Conservation (phyloP, 345 rosid genomes). For the Jatropha curcas region DNA sequence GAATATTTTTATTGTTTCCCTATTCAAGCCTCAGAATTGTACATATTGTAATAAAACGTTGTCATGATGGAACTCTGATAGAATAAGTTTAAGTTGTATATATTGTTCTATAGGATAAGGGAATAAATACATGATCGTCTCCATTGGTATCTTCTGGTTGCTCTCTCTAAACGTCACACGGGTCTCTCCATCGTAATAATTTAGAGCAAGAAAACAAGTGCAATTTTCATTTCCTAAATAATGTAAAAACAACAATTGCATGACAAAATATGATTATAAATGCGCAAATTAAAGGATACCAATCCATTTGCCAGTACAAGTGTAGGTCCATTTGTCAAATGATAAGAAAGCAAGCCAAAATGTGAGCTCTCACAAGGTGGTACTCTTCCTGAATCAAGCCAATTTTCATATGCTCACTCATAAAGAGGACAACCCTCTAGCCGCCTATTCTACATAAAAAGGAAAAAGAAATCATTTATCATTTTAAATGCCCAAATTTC, state of each 20-base stretch:
- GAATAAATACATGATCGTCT: neutral
- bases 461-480: neutral
- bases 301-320: neutral
- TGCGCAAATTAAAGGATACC: neutral
- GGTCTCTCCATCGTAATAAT: no score
- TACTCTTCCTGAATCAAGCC: neutral
- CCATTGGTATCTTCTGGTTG: neutral
- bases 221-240: no score
- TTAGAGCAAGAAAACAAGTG: no score
- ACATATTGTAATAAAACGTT: conserved; percentile 9
- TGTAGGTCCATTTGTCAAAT: neutral
- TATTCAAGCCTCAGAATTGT: conserved; percentile 7
- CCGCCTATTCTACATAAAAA: neutral
- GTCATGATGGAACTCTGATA: no score
- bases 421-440: neutral
- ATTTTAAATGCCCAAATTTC: neutral
- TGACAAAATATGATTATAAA: no score
- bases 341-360: neutral
- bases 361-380: neutral
- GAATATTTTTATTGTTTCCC: no score
- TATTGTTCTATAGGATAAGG: neutral
- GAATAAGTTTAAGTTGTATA: conserved; percentile 23
- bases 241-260: neutral
- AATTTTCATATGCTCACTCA: neutral
- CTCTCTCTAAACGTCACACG: neutral